Conservation (phyloP, 805 yeast species). For the Spathaspora boniae region DNA sequence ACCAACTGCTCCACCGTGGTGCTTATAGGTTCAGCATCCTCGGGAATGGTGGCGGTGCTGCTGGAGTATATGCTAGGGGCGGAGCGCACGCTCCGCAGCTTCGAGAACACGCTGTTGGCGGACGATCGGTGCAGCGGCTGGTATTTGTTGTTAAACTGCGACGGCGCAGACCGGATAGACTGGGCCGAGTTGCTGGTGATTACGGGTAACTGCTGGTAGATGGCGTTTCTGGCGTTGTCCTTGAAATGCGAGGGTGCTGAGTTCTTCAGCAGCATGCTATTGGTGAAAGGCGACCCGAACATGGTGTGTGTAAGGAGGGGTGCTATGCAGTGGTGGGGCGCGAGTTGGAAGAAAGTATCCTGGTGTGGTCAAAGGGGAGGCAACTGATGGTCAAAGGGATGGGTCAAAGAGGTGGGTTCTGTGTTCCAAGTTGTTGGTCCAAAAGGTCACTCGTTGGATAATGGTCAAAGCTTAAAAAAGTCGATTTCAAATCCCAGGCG, state of each 20-base stretch:
- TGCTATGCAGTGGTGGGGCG: too few relatives aligned
- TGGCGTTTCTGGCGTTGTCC: slow-evolving; percentile 42
- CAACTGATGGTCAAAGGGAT: too few relatives aligned
- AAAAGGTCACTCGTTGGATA: too few relatives aligned
- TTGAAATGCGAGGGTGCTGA: slow-evolving; percentile 38
- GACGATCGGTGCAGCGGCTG: slow-evolving; percentile 28
- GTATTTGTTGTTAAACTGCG: slow-evolving; percentile 18
- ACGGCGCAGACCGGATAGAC: slow-evolving; percentile 41
- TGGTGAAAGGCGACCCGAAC: slow-evolving; percentile 30
- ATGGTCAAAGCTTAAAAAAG: too few relatives aligned
- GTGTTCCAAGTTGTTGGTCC: too few relatives aligned
- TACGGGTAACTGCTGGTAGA: slow-evolving; percentile 37
- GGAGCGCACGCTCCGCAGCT: slow-evolving; percentile 31
- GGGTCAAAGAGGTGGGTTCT: too few relatives aligned
- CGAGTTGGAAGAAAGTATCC: too few relatives aligned
- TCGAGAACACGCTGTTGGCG: slow-evolving; percentile 35
- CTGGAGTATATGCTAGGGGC: slow-evolving; percentile 42
- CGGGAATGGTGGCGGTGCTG: slow-evolving; percentile 44
- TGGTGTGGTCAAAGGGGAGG: too few relatives aligned
- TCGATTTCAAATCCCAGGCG: too few relatives aligned
- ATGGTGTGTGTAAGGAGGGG: too few relatives aligned
- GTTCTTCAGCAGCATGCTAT: slow-evolving; percentile 20
- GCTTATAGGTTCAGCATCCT: slow-evolving; percentile 40
- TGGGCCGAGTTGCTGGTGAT: slow-evolving; percentile 12
- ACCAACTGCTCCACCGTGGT: slow-evolving; percentile 42